These are phyloP conservation scores for Kwoniella heveanensis DNA, from an alignment of 768 basidiomycete genomes.

Conservation along the genomic window DNA sequence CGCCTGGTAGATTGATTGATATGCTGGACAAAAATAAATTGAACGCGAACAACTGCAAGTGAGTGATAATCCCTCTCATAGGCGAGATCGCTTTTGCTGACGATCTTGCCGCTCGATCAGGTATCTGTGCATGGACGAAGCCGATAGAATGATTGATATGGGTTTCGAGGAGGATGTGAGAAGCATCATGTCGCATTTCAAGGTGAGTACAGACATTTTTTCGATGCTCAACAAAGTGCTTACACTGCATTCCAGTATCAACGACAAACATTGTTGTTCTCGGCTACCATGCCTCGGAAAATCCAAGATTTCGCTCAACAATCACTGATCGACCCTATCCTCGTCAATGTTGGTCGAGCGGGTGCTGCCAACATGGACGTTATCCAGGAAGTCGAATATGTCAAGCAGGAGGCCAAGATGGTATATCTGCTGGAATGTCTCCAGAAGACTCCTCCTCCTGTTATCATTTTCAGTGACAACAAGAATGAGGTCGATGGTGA, in stretches of 20 bases:
- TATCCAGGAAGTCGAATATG: slow-evolving; percentile 88
- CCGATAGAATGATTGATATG: slow-evolving; percentile 96
- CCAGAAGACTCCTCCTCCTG: slow-evolving; percentile 97
- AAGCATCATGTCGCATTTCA: slow-evolving; percentile 97
- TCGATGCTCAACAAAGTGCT: neutral
- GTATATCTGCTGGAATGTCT: slow-evolving; percentile 96
- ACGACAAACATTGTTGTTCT: slow-evolving; percentile 94
- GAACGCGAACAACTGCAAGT: slow-evolving; percentile 91
- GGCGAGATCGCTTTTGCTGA: slow-evolving; percentile 6
- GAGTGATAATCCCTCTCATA: too few species aligned
- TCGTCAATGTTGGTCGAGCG: slow-evolving; percentile 96
- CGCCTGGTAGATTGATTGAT: slow-evolving; percentile 93
- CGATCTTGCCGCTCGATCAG: slow-evolving; percentile 15
- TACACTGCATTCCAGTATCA: slow-evolving; percentile 66
- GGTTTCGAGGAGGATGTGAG: slow-evolving; percentile 98
- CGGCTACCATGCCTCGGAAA: slow-evolving; percentile 97
- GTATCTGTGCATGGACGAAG: slow-evolving; percentile 95
- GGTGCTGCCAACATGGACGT: slow-evolving; percentile 98
- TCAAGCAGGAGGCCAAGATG: slow-evolving; percentile 99
- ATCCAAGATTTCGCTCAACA: slow-evolving; percentile 98
- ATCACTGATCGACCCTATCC: slow-evolving; percentile 87
- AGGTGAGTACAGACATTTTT: slow-evolving; percentile 60
- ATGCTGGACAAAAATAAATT: slow-evolving; percentile 96
- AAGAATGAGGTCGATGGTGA: slow-evolving; percentile 99
- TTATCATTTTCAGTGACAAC: slow-evolving; percentile 97